Conservation (phyloP, 306 rosid genomes). For the Comarum palustre region DNA sequence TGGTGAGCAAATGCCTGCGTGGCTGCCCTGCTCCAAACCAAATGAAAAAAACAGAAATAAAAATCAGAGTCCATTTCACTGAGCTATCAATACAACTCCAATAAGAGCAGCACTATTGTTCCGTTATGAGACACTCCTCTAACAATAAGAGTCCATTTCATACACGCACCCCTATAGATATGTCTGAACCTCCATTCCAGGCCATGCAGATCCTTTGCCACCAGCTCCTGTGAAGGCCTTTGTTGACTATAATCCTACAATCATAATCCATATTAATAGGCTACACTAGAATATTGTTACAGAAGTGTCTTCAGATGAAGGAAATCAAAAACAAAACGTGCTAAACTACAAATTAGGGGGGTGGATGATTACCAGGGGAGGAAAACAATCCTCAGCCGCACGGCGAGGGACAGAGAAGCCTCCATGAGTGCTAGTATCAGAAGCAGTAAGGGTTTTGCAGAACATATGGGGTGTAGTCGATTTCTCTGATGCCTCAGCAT, state of each 20-base stretch:
- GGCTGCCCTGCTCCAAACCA: slow-evolving; percentile 76
- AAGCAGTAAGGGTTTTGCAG: slow-evolving; percentile 98
- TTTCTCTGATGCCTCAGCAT: slow-evolving; percentile 58
- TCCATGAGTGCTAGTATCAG: slow-evolving; percentile 98
- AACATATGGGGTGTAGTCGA: slow-evolving; percentile 94
- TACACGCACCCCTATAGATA: slow-evolving; percentile 68
- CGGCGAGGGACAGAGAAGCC: slow-evolving; percentile 99
- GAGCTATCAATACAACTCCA: not conserved
- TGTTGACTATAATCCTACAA: slow-evolving; percentile 83
- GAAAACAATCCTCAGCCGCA: slow-evolving; percentile 99
- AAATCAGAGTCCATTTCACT: not conserved
- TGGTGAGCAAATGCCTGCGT: slow-evolving; percentile 95
- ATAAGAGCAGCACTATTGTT: not conserved
- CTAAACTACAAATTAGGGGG: not conserved
- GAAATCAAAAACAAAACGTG: not conserved
- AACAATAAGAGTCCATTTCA: not conserved
- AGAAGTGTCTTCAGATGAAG: not conserved
- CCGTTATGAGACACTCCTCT: not conserved
- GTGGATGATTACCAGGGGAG: slow-evolving; percentile 69
- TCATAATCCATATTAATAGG: not conserved
- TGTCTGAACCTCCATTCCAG: slow-evolving; percentile 92
- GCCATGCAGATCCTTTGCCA: slow-evolving; percentile 95
- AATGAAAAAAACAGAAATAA: not conserved
- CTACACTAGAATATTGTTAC: not conserved
- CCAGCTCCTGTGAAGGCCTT: slow-evolving; percentile 96